Conservation (phyloP, 1,284 basidiomycete genomes). For the Phaffia rhodozyma region DNA sequence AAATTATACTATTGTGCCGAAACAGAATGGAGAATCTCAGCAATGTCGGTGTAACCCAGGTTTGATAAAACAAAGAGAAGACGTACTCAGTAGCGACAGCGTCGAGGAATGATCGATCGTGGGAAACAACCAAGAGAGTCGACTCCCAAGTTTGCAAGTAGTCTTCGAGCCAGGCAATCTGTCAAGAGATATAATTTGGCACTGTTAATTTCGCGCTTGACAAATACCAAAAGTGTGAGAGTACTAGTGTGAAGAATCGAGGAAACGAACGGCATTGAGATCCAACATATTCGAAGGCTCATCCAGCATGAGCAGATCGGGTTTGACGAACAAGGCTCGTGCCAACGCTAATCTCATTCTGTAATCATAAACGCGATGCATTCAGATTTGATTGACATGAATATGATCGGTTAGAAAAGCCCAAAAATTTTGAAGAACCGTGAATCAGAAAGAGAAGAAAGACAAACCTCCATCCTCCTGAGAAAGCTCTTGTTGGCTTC, state of each 20-base stretch:
- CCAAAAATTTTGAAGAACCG: not conserved
- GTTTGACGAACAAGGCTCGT: conserved; percentile 86
- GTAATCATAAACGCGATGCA: not conserved
- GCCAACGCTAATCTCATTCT: conserved; percentile 76
- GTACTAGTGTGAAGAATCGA: no score
- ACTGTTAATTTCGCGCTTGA: not conserved
- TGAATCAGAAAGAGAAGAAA: not conserved
- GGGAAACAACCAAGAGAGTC: conserved; percentile 93
- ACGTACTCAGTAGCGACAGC: conserved; percentile 72
- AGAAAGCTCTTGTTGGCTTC: conserved; percentile 73
- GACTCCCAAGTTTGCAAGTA: conserved; percentile 95
- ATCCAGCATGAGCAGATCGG: conserved; percentile 67
- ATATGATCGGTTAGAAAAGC: no score
- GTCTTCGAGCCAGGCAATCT: conserved; percentile 53
- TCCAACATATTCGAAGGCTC: conserved; percentile 93
- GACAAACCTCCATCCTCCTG: conserved; percentile 80
- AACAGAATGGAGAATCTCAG: not conserved
- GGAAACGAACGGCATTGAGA: conserved; percentile 16
- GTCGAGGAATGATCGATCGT: conserved; percentile 97
- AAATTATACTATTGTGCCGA: conserved; percentile 50
- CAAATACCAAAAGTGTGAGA: no score
- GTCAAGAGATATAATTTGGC: not conserved
- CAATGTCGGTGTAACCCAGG: conserved; percentile 27
- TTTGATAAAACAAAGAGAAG: not conserved
- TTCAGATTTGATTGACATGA: not conserved